These are phyloP conservation scores for Solanum phureja DNA, from an alignment of 257 asterid genomes.

Conservation along the genomic window DNA sequence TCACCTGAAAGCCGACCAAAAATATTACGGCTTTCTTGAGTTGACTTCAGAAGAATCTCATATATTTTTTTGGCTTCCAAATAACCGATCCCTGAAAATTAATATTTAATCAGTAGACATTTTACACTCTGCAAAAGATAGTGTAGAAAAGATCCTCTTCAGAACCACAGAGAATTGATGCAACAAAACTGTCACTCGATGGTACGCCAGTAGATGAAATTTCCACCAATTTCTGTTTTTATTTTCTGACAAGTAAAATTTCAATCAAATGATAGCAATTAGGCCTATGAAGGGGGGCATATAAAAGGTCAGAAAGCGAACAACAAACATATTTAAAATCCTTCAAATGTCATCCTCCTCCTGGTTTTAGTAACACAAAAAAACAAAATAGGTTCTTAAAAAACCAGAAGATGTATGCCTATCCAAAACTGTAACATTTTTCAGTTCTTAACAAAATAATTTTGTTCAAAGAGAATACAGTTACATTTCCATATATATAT, in stretches of 20 bases:
- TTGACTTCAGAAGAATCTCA: constrained; percentile 66
- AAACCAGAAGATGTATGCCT: neutral
- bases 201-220: neutral
- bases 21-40: constrained; percentile 89
- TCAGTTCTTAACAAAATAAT: neutral
- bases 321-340: neutral
- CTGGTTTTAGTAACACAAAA: neutral
- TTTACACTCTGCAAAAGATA: neutral
- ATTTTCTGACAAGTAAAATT: neutral
- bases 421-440: neutral
- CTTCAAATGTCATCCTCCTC: neutral
- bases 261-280: neutral
- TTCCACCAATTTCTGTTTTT: neutral
- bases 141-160: neutral
- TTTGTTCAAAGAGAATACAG: neutral
- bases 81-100: constrained; percentile 66
- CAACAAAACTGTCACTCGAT: neutral
- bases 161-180: neutral
- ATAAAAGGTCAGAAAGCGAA: neutral
- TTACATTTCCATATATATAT: neutral
- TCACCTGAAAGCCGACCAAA: constrained; percentile 99
- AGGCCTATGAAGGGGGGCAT: neutral
- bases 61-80: constrained; percentile 71
- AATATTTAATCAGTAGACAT: neutral
- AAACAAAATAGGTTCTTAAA: neutral